Base-by-base conservation (phyloP, 768 basidiomycete species). In the Pulveroboletus sp. region DNA sequence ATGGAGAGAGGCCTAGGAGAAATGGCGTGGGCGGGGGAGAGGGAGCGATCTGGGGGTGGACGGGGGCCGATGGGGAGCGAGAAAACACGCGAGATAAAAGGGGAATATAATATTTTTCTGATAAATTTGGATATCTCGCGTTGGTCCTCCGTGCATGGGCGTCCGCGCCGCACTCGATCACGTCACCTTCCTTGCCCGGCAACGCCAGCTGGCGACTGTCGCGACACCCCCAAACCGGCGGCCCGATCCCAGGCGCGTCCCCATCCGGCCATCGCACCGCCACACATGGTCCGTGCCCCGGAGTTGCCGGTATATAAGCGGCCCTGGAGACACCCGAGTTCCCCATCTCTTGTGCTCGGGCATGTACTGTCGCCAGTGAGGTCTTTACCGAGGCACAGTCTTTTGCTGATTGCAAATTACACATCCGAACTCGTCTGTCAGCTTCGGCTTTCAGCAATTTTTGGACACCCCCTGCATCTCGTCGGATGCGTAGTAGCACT, bases 381-480 rank as follows among this genome's bases (percentile, higher is more conserved):
- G 89, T 91, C 77, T 82, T 76, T 86, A 90, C 88, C 84, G 89
- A 91, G 86, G 82, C 84, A 85, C 83, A 88, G 86, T 87, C 79
- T 76, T 88, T 90, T 89, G 88, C 86, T 90, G 84, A 84, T 90
- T 90, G 87, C 87, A 90, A 90, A 90, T 87, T 89, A 89, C 78
- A 87, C 86, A 90, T 90, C 88, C 88, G 86, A 88, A 89, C 86
- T 70, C 86, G 85, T 89, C 86, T 85, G 79, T 82, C 68, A 77
- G 84, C 85, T 89, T 86, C 75, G 84, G 85, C 83, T 79, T 78
- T 74, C 79, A 84, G 86, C 84, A 89, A 90, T 89, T 90, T 90
- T 91, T 90, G 88, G 81, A 73, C 32, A 33, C 5, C 27, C 4
- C 7, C 7, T 28, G 27, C 27, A 28, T 8, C 27, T 28, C 8